A percentile compares a stretch with the other conserved stretches of the same genome.
These are phyloP conservation scores for Ophiostoma sp. DNA, from an alignment of 2,329 filamentous ascomycete species.

Conservation along the genomic window DNA sequence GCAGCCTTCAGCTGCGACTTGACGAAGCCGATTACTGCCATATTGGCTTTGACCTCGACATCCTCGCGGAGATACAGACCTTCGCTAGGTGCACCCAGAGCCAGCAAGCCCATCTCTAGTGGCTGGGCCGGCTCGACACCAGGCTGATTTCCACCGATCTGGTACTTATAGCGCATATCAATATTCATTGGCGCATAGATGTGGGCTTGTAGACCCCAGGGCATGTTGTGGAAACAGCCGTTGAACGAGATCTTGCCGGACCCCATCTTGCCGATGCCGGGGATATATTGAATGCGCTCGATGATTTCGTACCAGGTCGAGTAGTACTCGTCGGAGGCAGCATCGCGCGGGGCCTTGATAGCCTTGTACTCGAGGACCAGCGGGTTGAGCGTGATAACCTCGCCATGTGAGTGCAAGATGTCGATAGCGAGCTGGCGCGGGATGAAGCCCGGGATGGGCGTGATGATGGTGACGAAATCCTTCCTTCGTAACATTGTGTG, in stretches of 20 bases:
- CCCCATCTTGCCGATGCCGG: slow-evolving; percentile 59
- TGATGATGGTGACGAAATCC: slow-evolving; percentile 61
- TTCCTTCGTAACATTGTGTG: slow-evolving; percentile 50
- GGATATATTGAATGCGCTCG: slow-evolving; percentile 62
- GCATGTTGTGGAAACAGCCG: slow-evolving; percentile 66
- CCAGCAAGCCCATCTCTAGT: slow-evolving; percentile 55
- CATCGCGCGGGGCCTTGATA: slow-evolving; percentile 61
- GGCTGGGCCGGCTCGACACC: slow-evolving; percentile 57
- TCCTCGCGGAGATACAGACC: slow-evolving; percentile 65
- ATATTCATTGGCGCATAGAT: slow-evolving; percentile 63
- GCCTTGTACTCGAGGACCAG: slow-evolving; percentile 59
- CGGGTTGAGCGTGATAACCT: slow-evolving; percentile 66
- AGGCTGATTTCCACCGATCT: slow-evolving; percentile 62
- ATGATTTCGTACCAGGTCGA: slow-evolving; percentile 69
- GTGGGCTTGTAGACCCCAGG: slow-evolving; percentile 66
- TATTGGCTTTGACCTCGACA: slow-evolving; percentile 64
- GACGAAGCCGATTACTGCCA: slow-evolving; percentile 59
- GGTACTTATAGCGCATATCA: slow-evolving; percentile 63
- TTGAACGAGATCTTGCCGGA: slow-evolving; percentile 63
- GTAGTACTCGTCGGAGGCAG: slow-evolving; percentile 64
- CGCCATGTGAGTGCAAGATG: slow-evolving; percentile 64
- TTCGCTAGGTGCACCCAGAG: slow-evolving; percentile 55
- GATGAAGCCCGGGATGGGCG: slow-evolving; percentile 63
- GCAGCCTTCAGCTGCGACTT: slow-evolving; percentile 62
- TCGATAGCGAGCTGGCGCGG: slow-evolving; percentile 67